Evolutionary conservation across 1,284 basidiomycete species (phyloP).

Genomic region (Vanrija pseudolonga): DNA sequence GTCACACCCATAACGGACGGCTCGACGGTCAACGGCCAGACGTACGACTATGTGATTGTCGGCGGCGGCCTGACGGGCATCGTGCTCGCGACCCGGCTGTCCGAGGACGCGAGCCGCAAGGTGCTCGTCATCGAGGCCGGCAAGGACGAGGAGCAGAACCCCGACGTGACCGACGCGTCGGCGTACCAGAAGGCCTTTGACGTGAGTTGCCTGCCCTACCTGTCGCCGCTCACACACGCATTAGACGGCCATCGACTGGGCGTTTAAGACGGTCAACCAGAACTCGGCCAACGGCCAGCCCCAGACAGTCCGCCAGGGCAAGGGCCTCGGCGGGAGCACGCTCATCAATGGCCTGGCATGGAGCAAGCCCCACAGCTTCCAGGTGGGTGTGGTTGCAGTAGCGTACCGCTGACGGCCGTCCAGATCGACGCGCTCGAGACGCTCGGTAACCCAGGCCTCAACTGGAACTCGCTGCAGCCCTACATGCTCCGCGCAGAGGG

Average conservation of each 20-base stretch:
- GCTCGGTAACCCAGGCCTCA: constrained; percentile 38
- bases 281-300: constrained; percentile 22
- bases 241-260: constrained; percentile 38
- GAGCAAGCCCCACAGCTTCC: constrained; percentile 39
- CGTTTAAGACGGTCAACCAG: constrained; percentile 38
- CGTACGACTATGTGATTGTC: constrained; percentile 65
- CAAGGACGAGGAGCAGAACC: constrained; percentile 26
- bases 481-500: constrained; percentile 36
- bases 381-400: constrained; percentile 2
- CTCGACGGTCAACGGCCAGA: constrained; percentile 24
- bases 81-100: constrained; percentile 60
- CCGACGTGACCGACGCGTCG: constrained; percentile 25
- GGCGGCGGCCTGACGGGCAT: constrained; percentile 63
- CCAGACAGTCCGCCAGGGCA: constrained; percentile 23
- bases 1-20: constrained; percentile 1
- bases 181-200: too few species aligned
- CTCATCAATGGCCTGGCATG: constrained; percentile 48
- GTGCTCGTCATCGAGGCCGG: constrained; percentile 44
- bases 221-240: background rate
- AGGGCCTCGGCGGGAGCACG: constrained; percentile 42
- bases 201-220: background rate
- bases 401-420: background rate
- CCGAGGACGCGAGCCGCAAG: constrained; percentile 56
- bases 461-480: constrained; percentile 32
- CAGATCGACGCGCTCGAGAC: constrained; percentile 36